phyloP scores from a whole-genome alignment of 495 filamentous ascomycete genomes.

The Penicillium pancosmium region DNA sequence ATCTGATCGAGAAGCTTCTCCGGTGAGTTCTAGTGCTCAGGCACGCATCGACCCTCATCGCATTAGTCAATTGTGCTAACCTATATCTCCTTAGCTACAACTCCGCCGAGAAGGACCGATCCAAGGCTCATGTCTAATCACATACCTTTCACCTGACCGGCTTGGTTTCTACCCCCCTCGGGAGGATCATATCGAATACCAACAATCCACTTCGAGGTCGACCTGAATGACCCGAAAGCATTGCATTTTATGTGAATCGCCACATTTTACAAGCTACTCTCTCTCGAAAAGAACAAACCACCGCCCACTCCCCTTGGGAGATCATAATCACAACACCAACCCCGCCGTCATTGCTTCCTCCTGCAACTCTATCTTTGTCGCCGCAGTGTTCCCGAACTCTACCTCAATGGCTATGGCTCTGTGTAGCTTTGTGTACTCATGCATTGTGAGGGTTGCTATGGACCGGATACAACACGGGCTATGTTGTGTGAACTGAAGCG shows the following conservation, averaged over 20 bases:
- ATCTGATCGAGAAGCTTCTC: slow-evolving; percentile 96
- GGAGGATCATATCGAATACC: background rate
- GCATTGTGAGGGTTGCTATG: no score
- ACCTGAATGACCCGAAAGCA: background rate
- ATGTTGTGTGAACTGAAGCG: background rate
- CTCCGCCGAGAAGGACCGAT: slow-evolving; percentile 39
- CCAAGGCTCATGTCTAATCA: slow-evolving; percentile 36
- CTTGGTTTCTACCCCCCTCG: no score
- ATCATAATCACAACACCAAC: background rate
- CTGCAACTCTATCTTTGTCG: background rate
- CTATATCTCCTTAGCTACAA: slow-evolving; percentile 28
- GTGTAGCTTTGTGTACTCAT: no score
- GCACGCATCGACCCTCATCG: no score
- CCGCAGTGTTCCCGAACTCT: background rate
- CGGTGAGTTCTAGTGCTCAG: slow-evolving; percentile 59
- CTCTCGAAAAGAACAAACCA: background rate
- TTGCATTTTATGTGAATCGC: background rate
- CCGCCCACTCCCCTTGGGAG: background rate
- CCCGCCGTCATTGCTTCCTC: background rate
- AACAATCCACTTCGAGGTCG: slow-evolving; percentile 4
- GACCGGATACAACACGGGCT: background rate
- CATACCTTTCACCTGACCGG: background rate
- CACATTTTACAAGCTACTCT: background rate
- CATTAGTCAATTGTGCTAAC: slow-evolving; percentile 1
- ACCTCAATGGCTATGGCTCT: background rate